Evolutionary conservation across 2,329 filamentous ascomycete species (phyloP).

Genomic region (Ophiostoma ulmi): DNA sequence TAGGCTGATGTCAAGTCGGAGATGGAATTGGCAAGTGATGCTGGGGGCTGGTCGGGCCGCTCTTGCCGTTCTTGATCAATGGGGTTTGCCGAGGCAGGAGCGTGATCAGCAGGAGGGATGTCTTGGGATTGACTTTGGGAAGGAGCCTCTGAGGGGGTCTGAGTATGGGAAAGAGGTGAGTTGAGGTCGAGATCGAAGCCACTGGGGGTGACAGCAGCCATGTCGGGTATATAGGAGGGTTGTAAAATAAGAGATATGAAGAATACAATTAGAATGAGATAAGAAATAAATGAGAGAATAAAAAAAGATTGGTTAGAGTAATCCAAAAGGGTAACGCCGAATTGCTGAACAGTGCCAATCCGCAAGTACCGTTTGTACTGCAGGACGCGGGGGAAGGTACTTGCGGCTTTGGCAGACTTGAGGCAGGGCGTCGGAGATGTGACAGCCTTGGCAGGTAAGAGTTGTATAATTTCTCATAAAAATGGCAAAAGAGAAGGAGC

Average conservation of each 20-base stretch:
- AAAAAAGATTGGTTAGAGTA: background rate
- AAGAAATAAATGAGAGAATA: background rate
- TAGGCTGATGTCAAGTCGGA: conserved; percentile 5
- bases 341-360: background rate
- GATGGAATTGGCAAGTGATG: background rate
- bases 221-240: background rate
- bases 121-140: background rate
- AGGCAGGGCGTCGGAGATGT: background rate
- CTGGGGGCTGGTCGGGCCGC: background rate
- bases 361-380: background rate
- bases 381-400: background rate
- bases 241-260: background rate
- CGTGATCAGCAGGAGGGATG: background rate
- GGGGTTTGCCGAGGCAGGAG: background rate
- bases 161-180: background rate
- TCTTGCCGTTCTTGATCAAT: background rate
- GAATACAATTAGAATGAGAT: background rate
- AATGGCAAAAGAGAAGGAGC: background rate
- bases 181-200: background rate
- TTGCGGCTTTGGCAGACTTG: background rate
- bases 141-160: background rate
- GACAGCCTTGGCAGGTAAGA: background rate
- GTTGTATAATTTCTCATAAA: background rate
- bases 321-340: background rate
- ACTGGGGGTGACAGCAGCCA: background rate